phyloP scores from a whole-genome alignment of 2,329 filamentous ascomycete species.

The Sarocladium strictum region DNA sequence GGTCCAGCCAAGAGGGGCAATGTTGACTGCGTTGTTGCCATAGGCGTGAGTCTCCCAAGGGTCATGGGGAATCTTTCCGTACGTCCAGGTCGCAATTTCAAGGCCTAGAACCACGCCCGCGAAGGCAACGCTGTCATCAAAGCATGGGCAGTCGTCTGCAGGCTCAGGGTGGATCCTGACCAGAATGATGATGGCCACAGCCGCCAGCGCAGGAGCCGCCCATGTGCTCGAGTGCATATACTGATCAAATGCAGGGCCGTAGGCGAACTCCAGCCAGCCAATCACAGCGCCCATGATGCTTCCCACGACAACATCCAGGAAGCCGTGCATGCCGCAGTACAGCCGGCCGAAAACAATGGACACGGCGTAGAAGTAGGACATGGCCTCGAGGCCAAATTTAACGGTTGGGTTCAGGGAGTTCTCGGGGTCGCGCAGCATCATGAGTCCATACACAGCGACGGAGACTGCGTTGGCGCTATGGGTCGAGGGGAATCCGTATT shows the following conservation, averaged over 20 bases:
- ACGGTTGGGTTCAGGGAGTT: constrained; percentile 53
- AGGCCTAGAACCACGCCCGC: constrained; percentile 83
- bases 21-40: constrained; percentile 53
- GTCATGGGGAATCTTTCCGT: constrained; percentile 47
- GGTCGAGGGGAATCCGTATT: constrained; percentile 96
- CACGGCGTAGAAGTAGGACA: constrained; percentile 77
- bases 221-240: constrained; percentile 63
- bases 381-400: constrained; percentile 56
- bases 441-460: constrained; percentile 77
- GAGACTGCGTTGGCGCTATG: constrained; percentile 97
- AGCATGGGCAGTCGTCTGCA: constrained; percentile 93
- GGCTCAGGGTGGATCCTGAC: constrained; percentile 92
- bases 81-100: constrained; percentile 80
- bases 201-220: constrained; percentile 57
- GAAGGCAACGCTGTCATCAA: constrained; percentile 92
- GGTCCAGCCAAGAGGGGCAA: constrained; percentile 59
- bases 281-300: constrained; percentile 67
- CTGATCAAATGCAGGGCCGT: constrained; percentile 57
- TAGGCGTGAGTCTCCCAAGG: constrained; percentile 38
- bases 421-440: constrained; percentile 61
- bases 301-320: constrained; percentile 82
- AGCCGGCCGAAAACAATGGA: constrained; percentile 89
- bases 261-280: constrained; percentile 53
- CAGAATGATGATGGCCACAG: constrained; percentile 63
- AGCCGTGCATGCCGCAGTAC: constrained; percentile 98